A percentile compares a stretch with the other conserved stretches of the same genome.
These are phyloP conservation scores for Leccinum huronense DNA, from an alignment of 1,284 basidiomycete species.

Conservation along the genomic window DNA sequence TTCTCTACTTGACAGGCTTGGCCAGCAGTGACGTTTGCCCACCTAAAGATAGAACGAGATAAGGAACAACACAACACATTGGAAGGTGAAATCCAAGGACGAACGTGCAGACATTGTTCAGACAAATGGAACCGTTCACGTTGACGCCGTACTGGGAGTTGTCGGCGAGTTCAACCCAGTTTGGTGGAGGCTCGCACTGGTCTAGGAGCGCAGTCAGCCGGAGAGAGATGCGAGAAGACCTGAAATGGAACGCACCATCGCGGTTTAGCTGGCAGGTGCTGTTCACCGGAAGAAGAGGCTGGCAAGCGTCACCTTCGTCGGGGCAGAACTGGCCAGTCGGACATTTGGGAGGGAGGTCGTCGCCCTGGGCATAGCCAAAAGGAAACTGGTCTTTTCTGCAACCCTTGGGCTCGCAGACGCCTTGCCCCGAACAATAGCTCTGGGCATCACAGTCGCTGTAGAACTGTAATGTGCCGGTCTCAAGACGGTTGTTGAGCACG, in stretches of 20 bases:
- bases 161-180: slow-evolving; percentile 63
- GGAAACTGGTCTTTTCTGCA: slow-evolving; percentile 79
- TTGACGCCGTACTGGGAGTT: slow-evolving; percentile 59
- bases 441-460: slow-evolving; percentile 71
- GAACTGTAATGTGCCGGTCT: slow-evolving; percentile 73
- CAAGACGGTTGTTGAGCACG: slow-evolving; percentile 60
- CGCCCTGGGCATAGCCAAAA: slow-evolving; percentile 55
- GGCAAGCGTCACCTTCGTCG: slow-evolving; percentile 77
- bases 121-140: slow-evolving; percentile 77
- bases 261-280: slow-evolving; percentile 80
- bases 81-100: slow-evolving; percentile 23
- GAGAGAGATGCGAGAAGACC: neutral
- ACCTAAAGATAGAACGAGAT: slow-evolving; percentile 44
- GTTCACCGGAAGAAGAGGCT: slow-evolving; percentile 57
- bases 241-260: slow-evolving; percentile 59
- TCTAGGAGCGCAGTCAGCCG: slow-evolving; percentile 45
- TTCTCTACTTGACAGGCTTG: slow-evolving; percentile 73
- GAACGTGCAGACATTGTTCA: slow-evolving; percentile 79
- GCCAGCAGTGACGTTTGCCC: slow-evolving; percentile 69
- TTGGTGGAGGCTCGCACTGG: slow-evolving; percentile 67
- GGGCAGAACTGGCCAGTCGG: slow-evolving; percentile 70
- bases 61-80: neutral
- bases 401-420: slow-evolving; percentile 60
- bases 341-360: slow-evolving; percentile 62
- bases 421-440: slow-evolving; percentile 60